These are phyloP conservation scores for Silene latifolia DNA, from an alignment of 148 eudicot genomes.

Conservation along the genomic window DNA sequence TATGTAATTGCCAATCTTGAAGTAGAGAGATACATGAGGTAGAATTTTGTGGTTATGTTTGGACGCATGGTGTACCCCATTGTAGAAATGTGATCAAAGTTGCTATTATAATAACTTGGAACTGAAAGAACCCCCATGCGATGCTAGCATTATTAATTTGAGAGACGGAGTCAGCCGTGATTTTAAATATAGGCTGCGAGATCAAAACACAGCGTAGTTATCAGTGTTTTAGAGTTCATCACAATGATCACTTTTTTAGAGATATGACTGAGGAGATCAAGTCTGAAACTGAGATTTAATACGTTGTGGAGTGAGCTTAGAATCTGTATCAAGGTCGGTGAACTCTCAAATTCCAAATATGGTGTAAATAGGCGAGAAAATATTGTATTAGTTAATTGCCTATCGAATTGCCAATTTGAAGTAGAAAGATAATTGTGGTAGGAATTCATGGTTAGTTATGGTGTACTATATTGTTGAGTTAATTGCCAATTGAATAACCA, in stretches of 20 bases:
- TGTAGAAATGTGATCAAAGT: not conserved
- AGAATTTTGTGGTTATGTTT: not conserved
- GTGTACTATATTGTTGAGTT: not conserved
- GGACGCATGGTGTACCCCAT: not conserved
- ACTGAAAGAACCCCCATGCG: not conserved
- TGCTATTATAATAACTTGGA: not conserved
- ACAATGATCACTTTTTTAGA: not conserved
- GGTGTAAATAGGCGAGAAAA: not conserved
- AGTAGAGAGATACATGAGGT: not conserved
- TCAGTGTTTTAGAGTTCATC: no score
- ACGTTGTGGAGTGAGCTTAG: not conserved
- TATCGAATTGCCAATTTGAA: not conserved
- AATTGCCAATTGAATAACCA: no score
- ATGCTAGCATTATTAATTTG: not conserved
- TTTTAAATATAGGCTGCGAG: not conserved
- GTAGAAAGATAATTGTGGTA: not conserved
- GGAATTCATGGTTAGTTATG: not conserved
- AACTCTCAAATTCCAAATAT: not conserved
- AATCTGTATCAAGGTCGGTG: not conserved
- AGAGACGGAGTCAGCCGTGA: not conserved
- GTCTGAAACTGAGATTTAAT: not conserved
- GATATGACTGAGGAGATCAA: not conserved
- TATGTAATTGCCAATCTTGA: not conserved
- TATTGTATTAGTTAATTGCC: not conserved
- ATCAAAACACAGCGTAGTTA: no score